Evolutionary conservation across 2,329 filamentous ascomycete species (phyloP).

Genomic region (Fusarium ambrosium): DNA sequence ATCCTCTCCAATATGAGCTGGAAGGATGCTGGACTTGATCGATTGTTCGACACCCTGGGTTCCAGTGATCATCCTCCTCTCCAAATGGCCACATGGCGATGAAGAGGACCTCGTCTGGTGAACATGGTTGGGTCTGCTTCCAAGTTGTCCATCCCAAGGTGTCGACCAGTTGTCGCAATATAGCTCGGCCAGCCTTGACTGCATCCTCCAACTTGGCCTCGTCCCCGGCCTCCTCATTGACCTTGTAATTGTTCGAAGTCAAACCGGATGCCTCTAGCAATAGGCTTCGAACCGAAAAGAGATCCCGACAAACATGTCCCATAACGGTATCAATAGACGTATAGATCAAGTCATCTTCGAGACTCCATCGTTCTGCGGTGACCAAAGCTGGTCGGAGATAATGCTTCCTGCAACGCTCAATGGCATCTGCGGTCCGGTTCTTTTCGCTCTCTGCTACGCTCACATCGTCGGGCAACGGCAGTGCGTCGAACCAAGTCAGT

Average conservation of each 20-base stretch:
- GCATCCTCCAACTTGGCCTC: constrained; percentile 27
- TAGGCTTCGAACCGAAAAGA: constrained; percentile 44
- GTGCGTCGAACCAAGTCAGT: constrained; percentile 60
- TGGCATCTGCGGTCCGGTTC: constrained; percentile 55
- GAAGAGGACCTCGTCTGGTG: constrained; percentile 67
- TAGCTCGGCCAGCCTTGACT: constrained; percentile 28
- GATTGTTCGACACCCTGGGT: constrained; percentile 50
- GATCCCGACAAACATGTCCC: constrained; percentile 53
- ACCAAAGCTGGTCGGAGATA: constrained; percentile 54
- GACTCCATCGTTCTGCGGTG: constrained; percentile 48
- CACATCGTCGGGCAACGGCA: constrained; percentile 41
- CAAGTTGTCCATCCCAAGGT: constrained; percentile 72
- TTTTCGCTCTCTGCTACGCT: constrained; percentile 45
- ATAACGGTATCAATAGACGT: constrained; percentile 58
- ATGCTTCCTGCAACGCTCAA: constrained; percentile 60
- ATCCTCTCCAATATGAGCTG: constrained; percentile 43
- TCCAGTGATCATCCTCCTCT: constrained; percentile 64
- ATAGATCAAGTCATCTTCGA: constrained; percentile 61
- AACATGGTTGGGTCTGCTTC: constrained; percentile 69
- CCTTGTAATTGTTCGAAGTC: constrained; percentile 10
- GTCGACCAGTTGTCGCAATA: constrained; percentile 54
- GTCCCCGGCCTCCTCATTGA: constrained; percentile 2
- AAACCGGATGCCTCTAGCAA: constrained; percentile 36
- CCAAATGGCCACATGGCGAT: constrained; percentile 76
- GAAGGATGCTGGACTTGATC: constrained; percentile 39